Evolutionary conservation across 495 filamentous ascomycete genomes (phyloP).

Genomic region (Chaetomium cochliodes): DNA sequence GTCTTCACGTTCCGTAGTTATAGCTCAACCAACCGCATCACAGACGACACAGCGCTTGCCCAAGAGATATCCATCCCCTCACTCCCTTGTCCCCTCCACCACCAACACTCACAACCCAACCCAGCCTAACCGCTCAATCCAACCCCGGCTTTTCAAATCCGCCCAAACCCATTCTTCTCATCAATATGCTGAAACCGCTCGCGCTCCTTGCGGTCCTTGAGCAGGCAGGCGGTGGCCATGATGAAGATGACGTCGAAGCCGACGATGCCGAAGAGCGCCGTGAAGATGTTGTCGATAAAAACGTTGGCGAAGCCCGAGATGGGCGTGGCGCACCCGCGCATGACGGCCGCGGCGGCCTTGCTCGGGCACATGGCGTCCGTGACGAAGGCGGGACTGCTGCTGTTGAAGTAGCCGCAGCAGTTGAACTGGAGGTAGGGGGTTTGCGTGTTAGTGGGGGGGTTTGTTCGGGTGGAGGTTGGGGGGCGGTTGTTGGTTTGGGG

Average conservation of each 20-base stretch:
- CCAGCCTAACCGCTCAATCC: no score
- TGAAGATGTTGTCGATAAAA: constrained; percentile 71
- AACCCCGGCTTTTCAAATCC: constrained; percentile 31
- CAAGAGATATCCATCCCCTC: background rate
- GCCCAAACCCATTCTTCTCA: constrained; percentile 60
- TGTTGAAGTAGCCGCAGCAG: constrained; percentile 74
- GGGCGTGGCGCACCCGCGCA: constrained; percentile 61
- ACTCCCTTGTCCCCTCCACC: background rate
- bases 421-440: constrained; percentile 50
- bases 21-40: no score
- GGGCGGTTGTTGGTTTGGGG: no score
- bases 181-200: constrained; percentile 70
- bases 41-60: background rate
- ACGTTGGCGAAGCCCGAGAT: constrained; percentile 64
- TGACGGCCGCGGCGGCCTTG: constrained; percentile 61
- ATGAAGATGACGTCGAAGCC: constrained; percentile 63
- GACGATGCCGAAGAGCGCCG: constrained; percentile 71
- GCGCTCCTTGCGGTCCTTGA: constrained; percentile 70
- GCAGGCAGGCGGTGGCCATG: constrained; percentile 63
- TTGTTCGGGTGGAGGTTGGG: background rate
- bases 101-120: background rate
- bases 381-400: constrained; percentile 61
- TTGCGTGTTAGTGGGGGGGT: background rate
- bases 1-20: background rate
- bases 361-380: constrained; percentile 60